Evolutionary conservation across 2,329 filamentous ascomycete genomes (phyloP), one percentile per base, ranked within the genome.

Genomic region (Teratosphaeria viscida): DNA sequence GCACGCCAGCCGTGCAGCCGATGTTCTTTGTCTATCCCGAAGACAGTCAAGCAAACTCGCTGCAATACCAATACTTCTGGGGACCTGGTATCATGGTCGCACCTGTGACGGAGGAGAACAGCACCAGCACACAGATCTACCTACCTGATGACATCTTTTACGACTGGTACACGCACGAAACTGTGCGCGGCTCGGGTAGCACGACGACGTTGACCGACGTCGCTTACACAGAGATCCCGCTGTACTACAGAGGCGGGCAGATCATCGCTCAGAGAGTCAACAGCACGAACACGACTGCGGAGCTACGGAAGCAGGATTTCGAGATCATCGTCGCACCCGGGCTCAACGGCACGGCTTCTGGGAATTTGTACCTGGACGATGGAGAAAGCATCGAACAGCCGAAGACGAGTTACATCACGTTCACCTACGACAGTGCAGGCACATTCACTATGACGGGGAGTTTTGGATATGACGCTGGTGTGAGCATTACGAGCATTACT

Each of bases 331-430:
- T 95, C 53, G 86, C 89, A 0, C 80, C 88, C 0, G 83, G 81
- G 5, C 68, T 70, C 0, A 76, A 86, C 57, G 87, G 86, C 2
- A 82, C 75, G 6, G 90, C 90, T 0, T 72, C 69, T 1, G 90
- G 90, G 0, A 77, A 79, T 57, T 76, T 94, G 59, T 94, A 92
- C 70, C 75, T 94, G 5, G 90, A 94, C 65, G 89, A 95, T 62
- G 90, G 90, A 8, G 84, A 85, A 60, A 85, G 81, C 29, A 66
- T 92, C 56, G 75, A 82, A 60, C 88, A 88, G 47, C 62, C 74
- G 2, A 71, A 66, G 0, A 82, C 78, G n/a, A 83, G 79, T 6
- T 75, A 82, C 59, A 78, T 91, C 57, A 72, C 75, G 14, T 88
- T 92, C 65, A 66, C 70, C 8, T 92, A 84, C 52, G 74, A 78